phyloP scores from a whole-genome alignment of 2,329 filamentous ascomycete genomes.

The Immersiporthe knoxdaviesiana region DNA sequence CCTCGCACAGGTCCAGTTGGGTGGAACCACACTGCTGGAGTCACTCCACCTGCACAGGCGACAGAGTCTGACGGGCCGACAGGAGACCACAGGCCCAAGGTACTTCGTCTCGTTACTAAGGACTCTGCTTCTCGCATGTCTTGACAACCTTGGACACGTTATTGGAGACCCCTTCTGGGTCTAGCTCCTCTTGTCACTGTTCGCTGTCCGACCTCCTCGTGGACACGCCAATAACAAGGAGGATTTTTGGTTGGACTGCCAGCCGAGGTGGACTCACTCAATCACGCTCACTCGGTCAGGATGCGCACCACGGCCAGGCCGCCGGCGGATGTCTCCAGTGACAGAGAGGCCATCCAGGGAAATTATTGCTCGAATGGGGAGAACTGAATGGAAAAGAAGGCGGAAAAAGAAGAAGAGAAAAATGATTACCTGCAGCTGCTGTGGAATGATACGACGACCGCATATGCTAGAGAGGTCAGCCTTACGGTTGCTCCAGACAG shows the following conservation, averaged over 20 bases:
- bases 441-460: not conserved
- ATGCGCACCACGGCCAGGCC: not conserved
- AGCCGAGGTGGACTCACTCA: not conserved
- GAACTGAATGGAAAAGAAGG: not conserved
- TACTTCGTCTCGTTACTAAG: not conserved
- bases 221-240: conserved; percentile 13
- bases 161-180: conserved; percentile 3
- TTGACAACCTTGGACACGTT: conserved; percentile 24
- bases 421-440: not conserved
- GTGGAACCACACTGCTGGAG: conserved; percentile 20
- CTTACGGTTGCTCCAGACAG: not conserved
- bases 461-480: not conserved
- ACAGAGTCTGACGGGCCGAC: conserved; percentile 5
- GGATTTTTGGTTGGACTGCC: not conserved
- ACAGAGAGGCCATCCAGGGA: not conserved
- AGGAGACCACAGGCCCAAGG: not conserved
- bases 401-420: not conserved
- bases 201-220: conserved; percentile 11
- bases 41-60: conserved; percentile 26
- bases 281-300: not conserved
- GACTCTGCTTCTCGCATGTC: not conserved
- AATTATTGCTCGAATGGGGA: not conserved
- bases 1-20: not conserved
- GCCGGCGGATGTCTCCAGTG: not conserved
- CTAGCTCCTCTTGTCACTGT: conserved; percentile 14